Evolutionary conservation across 1,284 basidiomycete species (phyloP).

Genomic region (Mycosarcoma mackinlayi): DNA sequence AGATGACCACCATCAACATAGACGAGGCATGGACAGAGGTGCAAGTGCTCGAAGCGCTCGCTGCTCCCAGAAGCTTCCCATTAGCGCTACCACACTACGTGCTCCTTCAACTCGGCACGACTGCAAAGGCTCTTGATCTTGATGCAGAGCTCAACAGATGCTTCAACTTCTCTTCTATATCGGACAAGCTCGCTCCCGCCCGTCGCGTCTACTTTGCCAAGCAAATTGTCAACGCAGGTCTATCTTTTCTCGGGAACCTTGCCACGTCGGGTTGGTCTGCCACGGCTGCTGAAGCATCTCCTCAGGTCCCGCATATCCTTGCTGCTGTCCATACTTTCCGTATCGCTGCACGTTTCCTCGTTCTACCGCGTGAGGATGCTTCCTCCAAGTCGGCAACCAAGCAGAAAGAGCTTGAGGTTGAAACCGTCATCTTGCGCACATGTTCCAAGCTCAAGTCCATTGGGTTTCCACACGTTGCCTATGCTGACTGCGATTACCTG

Average conservation of each 20-base stretch:
- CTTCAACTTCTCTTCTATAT: constrained; percentile 3
- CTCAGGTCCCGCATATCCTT: constrained; percentile 8
- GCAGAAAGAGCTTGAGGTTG: constrained; percentile 46
- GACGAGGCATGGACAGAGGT: constrained; percentile 29
- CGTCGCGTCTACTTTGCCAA: constrained; percentile 45
- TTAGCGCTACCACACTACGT: constrained; percentile 16
- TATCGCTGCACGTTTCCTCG: constrained; percentile 33
- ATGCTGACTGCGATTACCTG: constrained; percentile 23
- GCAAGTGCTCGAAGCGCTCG: constrained; percentile 23
- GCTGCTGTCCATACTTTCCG: constrained; percentile 31
- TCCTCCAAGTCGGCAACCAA: constrained; percentile 10
- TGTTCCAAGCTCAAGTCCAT: constrained; percentile 31
- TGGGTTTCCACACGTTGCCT: constrained; percentile 14
- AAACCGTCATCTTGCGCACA: constrained; percentile 34
- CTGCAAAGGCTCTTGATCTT: constrained; percentile 20
- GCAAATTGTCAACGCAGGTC: constrained; percentile 52
- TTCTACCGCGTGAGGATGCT: constrained; percentile 7
- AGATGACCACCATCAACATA: neutral
- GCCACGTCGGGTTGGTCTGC: constrained; percentile 31
- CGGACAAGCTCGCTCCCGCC: constrained; percentile 15
- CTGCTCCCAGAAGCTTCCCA: constrained; percentile 7
- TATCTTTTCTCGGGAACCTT: constrained; percentile 21
- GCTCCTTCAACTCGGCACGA: constrained; percentile 21
- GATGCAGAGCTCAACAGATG: constrained; percentile 9
- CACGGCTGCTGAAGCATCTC: neutral